Percentiles rank a stretch among this genome's conserved stretches.
These are phyloP conservation scores for Hymenoscyphus occultus DNA, from an alignment of 2,329 filamentous ascomycete species.

Conservation along the genomic window DNA sequence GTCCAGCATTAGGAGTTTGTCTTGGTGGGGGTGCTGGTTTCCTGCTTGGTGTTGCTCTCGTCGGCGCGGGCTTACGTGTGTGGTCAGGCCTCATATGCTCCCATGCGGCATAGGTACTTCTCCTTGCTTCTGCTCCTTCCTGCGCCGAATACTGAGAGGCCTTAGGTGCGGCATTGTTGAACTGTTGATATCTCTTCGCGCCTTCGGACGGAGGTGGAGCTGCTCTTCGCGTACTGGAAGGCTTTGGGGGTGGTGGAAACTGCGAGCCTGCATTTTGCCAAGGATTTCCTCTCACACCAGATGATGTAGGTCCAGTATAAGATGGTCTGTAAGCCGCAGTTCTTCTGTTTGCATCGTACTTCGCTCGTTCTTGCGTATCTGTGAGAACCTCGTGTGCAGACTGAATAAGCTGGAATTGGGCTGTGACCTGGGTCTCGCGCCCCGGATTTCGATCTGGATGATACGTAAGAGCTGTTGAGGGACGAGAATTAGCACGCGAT, in stretches of 20 bases:
- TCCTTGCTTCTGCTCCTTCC: constrained; percentile 34
- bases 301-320: constrained; percentile 22
- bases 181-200: constrained; percentile 34
- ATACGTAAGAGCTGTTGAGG: constrained; percentile 55
- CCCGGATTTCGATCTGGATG: constrained; percentile 72
- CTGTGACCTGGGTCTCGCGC: constrained; percentile 60
- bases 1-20: constrained; percentile 26
- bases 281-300: constrained; percentile 34
- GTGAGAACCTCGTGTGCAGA: constrained; percentile 66
- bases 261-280: constrained; percentile 34
- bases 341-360: constrained; percentile 34
- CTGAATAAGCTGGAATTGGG: constrained; percentile 69
- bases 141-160: constrained; percentile 29
- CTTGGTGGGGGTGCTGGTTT: constrained; percentile 28
- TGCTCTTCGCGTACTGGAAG: constrained; percentile 24
- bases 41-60: constrained; percentile 14
- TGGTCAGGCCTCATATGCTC: constrained; percentile 30
- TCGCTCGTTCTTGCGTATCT: constrained; percentile 34
- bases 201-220: constrained; percentile 33
- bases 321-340: constrained; percentile 19
- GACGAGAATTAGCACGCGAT: constrained; percentile 18
- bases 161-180: constrained; percentile 26
- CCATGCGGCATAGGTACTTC: constrained; percentile 35
- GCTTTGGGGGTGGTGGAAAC: constrained; percentile 35
- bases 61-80: constrained; percentile 17